Evolutionary conservation across 805 yeast genomes (phyloP), one percentile per base, ranked within the genome.

Genomic region (Clavispora phyllophila): DNA sequence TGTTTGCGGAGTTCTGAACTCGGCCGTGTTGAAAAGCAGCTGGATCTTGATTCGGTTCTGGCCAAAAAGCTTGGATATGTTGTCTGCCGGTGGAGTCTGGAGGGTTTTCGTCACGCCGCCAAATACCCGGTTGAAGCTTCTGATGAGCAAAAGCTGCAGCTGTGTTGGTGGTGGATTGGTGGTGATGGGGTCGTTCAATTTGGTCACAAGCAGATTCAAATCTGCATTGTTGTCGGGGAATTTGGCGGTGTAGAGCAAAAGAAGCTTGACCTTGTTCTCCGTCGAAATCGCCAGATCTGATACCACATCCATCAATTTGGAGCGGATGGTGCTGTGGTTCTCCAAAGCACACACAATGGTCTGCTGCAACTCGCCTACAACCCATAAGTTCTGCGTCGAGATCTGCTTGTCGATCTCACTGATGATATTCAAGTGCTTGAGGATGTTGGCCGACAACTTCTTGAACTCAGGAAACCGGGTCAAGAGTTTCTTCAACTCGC

Each of bases 401-500:
- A 93, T 85, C 46, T 77, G 76, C 45, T 82, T 78, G 56, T 89
- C 95, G 42, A 93, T 75, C 57, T 91, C 97, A 19, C 91, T 78
- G 7, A 91, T 90, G 18, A 93, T 72, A 17, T 95, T 79, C 76
- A 93, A 89, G 63, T 93, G 99, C 56, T 91, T 93, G 24, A 95
- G 78, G 9, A 93, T 88, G 59, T 90, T 91, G 26, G 87, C 81
- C 9, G 95, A 85, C 26, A 91, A 70, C 57, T 86, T 88, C 51
- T 88, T 83, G 61, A 87, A 90, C 60, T 93, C 99, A 1, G 99
- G 99, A 56, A 85, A 89, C 48, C 87, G 87, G 45, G 90, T 96
- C 43, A 93, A 81, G 55, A 91, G 87, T 53, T 81, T 80, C 62
- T 91, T 93, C 79, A 93, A 85, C 56, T 93, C 99, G 15, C 86